Conservation (phyloP, 2,329 filamentous ascomycete genomes). For the Penicillium sp. region DNA sequence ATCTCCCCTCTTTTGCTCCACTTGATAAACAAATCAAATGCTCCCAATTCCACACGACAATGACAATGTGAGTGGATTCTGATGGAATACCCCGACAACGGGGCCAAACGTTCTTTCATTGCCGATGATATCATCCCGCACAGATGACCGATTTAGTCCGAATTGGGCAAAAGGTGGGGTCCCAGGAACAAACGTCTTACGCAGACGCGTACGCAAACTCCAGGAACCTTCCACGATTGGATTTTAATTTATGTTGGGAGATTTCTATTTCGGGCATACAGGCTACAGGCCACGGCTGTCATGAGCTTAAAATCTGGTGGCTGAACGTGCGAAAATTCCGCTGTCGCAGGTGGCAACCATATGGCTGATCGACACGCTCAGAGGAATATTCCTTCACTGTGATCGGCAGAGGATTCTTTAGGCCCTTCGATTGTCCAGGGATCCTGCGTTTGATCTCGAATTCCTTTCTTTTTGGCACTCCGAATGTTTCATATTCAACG, state of each 20-base stretch:
- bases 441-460: background rate
- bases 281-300: background rate
- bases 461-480: background rate
- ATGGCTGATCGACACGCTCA: background rate
- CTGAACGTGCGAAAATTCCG: background rate
- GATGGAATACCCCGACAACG: background rate
- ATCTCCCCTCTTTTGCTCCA: background rate
- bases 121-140: slow-evolving; percentile 6
- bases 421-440: background rate
- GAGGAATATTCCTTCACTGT: background rate
- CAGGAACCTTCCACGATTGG: background rate
- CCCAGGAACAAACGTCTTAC: slow-evolving; percentile 1
- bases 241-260: background rate
- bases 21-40: too few relatives aligned
- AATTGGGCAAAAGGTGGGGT: slow-evolving; percentile 2
- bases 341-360: background rate
- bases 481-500: too few relatives aligned
- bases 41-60: background rate
- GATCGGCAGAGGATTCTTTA: background rate
- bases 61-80: background rate
- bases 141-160: slow-evolving; percentile 6
- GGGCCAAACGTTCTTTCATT: slow-evolving; percentile 4
- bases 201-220: slow-evolving; percentile 10
- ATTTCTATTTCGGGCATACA: slow-evolving; percentile 1
- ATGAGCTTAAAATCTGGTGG: background rate